Evolutionary conservation across 225 moss, liverwort and hornwort genomes (phyloP).

Genomic region (Bryum argenteum): DNA sequence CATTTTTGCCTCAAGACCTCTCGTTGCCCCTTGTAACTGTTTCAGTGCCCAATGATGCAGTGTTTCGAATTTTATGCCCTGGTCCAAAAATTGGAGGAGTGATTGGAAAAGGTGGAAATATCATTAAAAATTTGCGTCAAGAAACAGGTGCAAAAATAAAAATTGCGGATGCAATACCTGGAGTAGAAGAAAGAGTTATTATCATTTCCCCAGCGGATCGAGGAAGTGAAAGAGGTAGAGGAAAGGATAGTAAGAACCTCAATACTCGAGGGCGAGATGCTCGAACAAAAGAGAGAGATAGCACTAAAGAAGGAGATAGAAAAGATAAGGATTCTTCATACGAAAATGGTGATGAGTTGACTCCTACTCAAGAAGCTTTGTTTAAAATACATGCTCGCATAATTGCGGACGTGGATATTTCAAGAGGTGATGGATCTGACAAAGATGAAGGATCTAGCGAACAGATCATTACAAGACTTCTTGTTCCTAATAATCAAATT

Average conservation of each 20-base stretch:
- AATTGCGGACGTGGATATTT: conserved; percentile 54
- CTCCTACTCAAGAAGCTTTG: conserved; percentile 81
- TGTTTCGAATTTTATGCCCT: conserved; percentile 88
- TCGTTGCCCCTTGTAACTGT: conserved; percentile 40
- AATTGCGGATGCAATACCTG: conserved; percentile 91
- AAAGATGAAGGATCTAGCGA: conserved; percentile 66
- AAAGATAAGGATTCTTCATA: conserved; percentile 52
- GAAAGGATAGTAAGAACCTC: conserved; percentile 39
- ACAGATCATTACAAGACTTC: conserved; percentile 66
- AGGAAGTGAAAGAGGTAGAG: conserved; percentile 58
- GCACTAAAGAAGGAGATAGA: conserved; percentile 47
- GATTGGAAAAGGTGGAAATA: conserved; percentile 90
- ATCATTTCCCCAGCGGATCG: conserved; percentile 73
- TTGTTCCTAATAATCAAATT: conserved; percentile 92
- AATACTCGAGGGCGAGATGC: conserved; percentile 43
- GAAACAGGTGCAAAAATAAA: conserved; percentile 93
- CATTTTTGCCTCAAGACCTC: conserved; percentile 47
- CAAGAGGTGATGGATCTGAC: conserved; percentile 37
- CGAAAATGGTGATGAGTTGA: conserved; percentile 57
- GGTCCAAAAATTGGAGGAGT: conserved; percentile 89
- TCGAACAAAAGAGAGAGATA: conserved; percentile 54
- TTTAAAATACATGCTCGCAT: conserved; percentile 85
- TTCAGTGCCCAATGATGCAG: conserved; percentile 53
- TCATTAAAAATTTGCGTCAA: conserved; percentile 80
- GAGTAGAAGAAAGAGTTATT: conserved; percentile 90